Conservation (phyloP, 768 basidiomycete genomes). For the Macrocybe gigantea region DNA sequence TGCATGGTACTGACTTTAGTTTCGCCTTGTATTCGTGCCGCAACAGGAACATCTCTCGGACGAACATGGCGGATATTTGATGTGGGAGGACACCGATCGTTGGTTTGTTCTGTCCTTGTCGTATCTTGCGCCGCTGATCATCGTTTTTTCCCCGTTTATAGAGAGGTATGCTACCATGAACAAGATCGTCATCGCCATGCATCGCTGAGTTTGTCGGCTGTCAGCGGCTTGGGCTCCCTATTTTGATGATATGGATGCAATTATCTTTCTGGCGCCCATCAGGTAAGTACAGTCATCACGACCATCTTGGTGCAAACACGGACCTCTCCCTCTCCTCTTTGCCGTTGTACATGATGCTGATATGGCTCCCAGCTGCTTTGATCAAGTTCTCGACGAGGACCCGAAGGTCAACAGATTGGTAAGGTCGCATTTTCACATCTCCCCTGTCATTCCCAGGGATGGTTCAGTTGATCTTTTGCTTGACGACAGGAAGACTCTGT, state of each 20-base stretch:
- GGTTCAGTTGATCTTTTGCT: not conserved
- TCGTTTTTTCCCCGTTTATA: constrained; percentile 1
- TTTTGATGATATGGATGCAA: constrained; percentile 68
- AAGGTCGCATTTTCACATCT: constrained; percentile 4
- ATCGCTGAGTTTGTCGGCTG: not conserved
- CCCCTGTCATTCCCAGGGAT: not conserved
- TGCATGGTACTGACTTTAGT: not conserved
- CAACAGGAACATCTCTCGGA: constrained; percentile 17
- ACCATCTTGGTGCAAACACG: not conserved
- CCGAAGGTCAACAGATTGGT: constrained; percentile 58
- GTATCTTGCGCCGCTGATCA: not conserved
- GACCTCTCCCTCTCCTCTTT: not conserved
- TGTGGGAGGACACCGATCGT: constrained; percentile 61
- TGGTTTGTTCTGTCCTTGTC: constrained; percentile 34
- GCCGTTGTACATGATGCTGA: not conserved
- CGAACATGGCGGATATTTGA: constrained; percentile 44
- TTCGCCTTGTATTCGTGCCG: not conserved
- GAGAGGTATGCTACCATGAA: constrained; percentile 10
- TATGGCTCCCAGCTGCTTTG: constrained; percentile 42
- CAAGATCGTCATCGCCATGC: not conserved
- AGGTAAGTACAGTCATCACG: constrained; percentile 24
- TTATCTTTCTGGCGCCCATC: constrained; percentile 68
- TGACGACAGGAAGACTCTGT: constrained; percentile 64
- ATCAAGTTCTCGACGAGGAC: constrained; percentile 66
- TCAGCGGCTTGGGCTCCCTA: constrained; percentile 53